Evolutionary conservation across 129 eudicot species (phyloP).

Genomic region (Flaveria ramosissima): DNA sequence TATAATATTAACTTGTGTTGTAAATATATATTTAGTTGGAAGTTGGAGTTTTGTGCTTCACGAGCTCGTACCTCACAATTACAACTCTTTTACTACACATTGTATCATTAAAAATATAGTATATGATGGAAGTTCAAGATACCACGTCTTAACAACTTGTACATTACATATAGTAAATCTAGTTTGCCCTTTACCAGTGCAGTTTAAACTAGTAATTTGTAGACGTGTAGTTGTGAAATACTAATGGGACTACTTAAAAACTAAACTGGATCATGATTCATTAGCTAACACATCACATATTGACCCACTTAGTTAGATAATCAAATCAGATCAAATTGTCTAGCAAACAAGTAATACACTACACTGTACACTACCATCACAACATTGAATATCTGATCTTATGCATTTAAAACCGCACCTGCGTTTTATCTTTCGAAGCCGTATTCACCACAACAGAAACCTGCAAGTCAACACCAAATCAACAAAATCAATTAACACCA

Average conservation of each 20-base stretch:
- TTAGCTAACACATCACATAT: not conserved
- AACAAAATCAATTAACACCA: conserved; percentile 4
- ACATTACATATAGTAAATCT: not conserved
- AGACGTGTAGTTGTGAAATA: not conserved
- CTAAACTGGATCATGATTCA: conserved; percentile 1
- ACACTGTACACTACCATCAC: not conserved
- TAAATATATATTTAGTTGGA: not conserved
- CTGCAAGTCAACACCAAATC: conserved; percentile 47
- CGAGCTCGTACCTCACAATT: not conserved
- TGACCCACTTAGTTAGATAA: not conserved
- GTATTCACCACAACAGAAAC: conserved; percentile 71
- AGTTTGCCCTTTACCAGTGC: not conserved
- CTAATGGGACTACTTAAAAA: not conserved
- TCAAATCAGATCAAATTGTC: not conserved
- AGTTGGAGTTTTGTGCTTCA: not conserved
- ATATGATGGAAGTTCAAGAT: not conserved
- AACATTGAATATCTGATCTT: not conserved
- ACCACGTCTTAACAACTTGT: not conserved
- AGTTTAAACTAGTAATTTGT: not conserved
- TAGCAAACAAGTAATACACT: not conserved
- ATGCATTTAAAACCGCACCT: conserved; percentile 45
- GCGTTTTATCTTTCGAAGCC: conserved; percentile 83
- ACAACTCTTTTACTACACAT: not conserved
- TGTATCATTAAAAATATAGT: not conserved
- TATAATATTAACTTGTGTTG: not conserved